Evolutionary conservation across 805 yeast species (phyloP).

Genomic region (Candida succiphila): DNA sequence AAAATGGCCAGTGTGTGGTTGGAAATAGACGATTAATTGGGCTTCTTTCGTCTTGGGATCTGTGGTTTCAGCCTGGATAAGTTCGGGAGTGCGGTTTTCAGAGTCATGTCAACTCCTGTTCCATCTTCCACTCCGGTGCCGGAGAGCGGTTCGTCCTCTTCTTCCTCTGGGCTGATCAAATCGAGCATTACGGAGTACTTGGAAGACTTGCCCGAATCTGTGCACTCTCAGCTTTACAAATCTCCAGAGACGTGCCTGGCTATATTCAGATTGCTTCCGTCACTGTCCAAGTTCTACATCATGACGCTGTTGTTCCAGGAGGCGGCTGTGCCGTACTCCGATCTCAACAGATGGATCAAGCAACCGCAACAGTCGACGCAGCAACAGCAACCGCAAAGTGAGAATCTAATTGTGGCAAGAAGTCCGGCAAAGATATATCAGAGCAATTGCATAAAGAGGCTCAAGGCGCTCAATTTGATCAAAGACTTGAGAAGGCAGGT

Average conservation of each 20-base stretch:
- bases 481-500: slow-evolving; percentile 35
- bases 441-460: slow-evolving; percentile 69
- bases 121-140: neutral
- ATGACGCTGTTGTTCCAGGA: slow-evolving; percentile 83
- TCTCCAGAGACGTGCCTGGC: slow-evolving; percentile 94
- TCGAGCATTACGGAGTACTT: slow-evolving; percentile 79
- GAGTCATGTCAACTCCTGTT: slow-evolving; percentile 1
- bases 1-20: too few relatives aligned
- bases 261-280: slow-evolving; percentile 80
- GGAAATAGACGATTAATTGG: too few relatives aligned
- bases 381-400: slow-evolving; percentile 29
- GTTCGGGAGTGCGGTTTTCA: too few relatives aligned
- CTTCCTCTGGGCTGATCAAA: slow-evolving; percentile 47
- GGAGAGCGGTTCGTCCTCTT: too few relatives aligned
- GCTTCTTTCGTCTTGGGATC: too few relatives aligned
- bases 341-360: slow-evolving; percentile 69
- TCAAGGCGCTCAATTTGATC: slow-evolving; percentile 67
- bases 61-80: too few relatives aligned
- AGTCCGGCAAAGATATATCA: slow-evolving; percentile 36
- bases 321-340: slow-evolving; percentile 54
- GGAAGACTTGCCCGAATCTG: slow-evolving; percentile 80
- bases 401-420: slow-evolving; percentile 15
- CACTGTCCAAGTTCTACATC: slow-evolving; percentile 79
- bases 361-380: slow-evolving; percentile 5
- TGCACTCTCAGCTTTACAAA: slow-evolving; percentile 73